Conservation (phyloP, 2,329 filamentous ascomycete species). For the Capronia americana region DNA sequence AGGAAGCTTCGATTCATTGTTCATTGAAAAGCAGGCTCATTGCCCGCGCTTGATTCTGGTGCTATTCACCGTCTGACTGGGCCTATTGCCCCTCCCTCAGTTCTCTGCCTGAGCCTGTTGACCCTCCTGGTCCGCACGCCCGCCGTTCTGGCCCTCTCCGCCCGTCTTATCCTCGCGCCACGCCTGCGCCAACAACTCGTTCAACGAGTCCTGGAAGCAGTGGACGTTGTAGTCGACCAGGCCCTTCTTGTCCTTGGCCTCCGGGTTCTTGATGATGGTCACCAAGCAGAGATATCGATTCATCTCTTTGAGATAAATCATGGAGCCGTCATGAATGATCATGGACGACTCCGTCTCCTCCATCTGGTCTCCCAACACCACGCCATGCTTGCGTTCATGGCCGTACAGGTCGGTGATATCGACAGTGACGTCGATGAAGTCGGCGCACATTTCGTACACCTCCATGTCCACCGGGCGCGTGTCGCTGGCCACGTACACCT, state of each 20-base stretch:
- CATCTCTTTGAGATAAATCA: slow-evolving; percentile 70
- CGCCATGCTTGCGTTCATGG: slow-evolving; percentile 51
- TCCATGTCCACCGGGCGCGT: slow-evolving; percentile 91
- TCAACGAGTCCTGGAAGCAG: slow-evolving; percentile 67
- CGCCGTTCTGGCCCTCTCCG: slow-evolving; percentile 37
- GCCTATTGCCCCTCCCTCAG: slow-evolving; percentile 1
- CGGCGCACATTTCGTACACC: slow-evolving; percentile 96
- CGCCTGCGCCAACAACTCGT: slow-evolving; percentile 64
- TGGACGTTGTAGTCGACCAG: slow-evolving; percentile 72
- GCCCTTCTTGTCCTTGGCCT: slow-evolving; percentile 67
- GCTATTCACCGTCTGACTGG: slow-evolving; percentile 1
- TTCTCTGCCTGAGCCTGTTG: slow-evolving; percentile 16
- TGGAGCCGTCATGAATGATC: slow-evolving; percentile 65
- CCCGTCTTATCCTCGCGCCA: slow-evolving; percentile 50
- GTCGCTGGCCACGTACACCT: slow-evolving; percentile 98
- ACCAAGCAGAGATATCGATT: slow-evolving; percentile 71
- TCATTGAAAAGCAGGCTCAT: background rate
- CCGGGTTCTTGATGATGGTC: slow-evolving; percentile 69
- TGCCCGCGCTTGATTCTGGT: background rate
- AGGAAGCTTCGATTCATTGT: slow-evolving; percentile 2
- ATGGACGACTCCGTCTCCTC: slow-evolving; percentile 68
- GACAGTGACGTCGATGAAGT: slow-evolving; percentile 98
- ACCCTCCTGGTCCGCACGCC: slow-evolving; percentile 5
- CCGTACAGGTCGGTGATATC: slow-evolving; percentile 97
- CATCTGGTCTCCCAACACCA: slow-evolving; percentile 51